Evolutionary conservation across 805 yeast genomes (phyloP).

Genomic region (Candida hungchunana): DNA sequence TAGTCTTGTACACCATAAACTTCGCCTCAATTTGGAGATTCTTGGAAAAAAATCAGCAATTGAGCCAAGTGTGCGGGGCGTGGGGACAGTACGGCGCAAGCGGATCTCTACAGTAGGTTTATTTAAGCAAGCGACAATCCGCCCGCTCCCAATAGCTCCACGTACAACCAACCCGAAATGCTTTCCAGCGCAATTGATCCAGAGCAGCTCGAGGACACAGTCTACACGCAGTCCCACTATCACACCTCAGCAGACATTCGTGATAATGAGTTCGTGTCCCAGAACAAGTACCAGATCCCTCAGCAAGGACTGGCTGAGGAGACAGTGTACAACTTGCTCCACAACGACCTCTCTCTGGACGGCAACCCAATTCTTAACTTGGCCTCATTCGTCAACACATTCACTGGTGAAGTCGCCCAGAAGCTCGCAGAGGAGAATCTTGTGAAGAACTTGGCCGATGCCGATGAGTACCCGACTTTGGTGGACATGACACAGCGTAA

Average conservation of each 20-base stretch:
- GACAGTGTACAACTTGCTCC: slow-evolving; percentile 57
- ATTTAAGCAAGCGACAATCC: no score
- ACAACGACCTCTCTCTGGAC: slow-evolving; percentile 73
- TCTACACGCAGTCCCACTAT: slow-evolving; percentile 25
- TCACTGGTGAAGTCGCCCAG: slow-evolving; percentile 47
- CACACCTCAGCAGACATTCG: slow-evolving; percentile 14
- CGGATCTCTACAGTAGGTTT: no score
- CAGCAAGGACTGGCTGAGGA: slow-evolving; percentile 47
- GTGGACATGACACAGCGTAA: slow-evolving; percentile 79
- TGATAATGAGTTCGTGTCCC: slow-evolving; percentile 19
- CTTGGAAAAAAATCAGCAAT: no score
- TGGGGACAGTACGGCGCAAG: no score
- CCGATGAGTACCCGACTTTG: slow-evolving; percentile 88
- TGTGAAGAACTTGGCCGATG: slow-evolving; percentile 86
- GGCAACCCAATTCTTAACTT: slow-evolving; percentile 81
- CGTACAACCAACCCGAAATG: no score
- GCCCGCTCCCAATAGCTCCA: no score
- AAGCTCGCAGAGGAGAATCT: slow-evolving; percentile 63
- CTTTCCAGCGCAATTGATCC: slow-evolving; percentile 27
- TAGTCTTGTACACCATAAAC: no score
- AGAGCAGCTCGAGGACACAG: slow-evolving; percentile 29
- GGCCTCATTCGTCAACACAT: slow-evolving; percentile 88
- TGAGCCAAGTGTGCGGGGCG: no score
- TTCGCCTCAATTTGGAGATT: no score
- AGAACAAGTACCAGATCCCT: slow-evolving; percentile 56